Evolutionary conservation across 2,329 filamentous ascomycete species (phyloP), one percentile per base, ranked within the genome.

Genomic region (Alternaria arborescens): DNA sequence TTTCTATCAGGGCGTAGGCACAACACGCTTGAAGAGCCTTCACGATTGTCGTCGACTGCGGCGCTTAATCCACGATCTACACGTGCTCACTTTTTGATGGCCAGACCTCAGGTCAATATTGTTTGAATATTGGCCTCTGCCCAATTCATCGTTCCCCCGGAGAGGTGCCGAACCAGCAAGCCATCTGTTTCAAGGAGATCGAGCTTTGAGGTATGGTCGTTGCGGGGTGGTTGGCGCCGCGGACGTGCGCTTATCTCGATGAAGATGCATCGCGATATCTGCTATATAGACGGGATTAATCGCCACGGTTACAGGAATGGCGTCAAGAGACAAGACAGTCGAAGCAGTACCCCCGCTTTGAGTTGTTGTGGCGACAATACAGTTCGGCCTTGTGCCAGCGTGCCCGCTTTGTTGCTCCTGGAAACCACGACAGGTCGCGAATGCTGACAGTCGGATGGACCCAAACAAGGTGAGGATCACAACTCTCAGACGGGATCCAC

Each of bases 401-500:
- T 8, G 30, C 46, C 46, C 46, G 20, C 46, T 14, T 16, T 16
- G 50, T 56, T 56, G 58, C 41, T 46, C 46, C 40, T 56, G 52
- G 53, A 60, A 56, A 60, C 46, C 24, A 38, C 12, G 32, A 50
- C 46, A 38, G 26, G 36, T 47, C 43, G 36, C 38, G 51, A 32
- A 10, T 43, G 38, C 24, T 26, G 28, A 51, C 40, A 30, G 32
- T 38, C 22, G 8, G 24, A 47, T 47, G 22, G 40, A 32, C 10
- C 32, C 14, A 36, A 36, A 36, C 12, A 36, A 4, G 32, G 14
- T 12, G 32, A 36, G 14, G 32, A 41, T 34, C 14, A 38, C 30
- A 18, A 20, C 40, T 55, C 42, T 58, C 55, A 58, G 53, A 50
- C 54, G 20, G 30, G 48, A 44, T 56, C 36, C 47, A 52, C 48